phyloP scores from a whole-genome alignment of 75 land plant species.

The Cryptomeria japonica region DNA sequence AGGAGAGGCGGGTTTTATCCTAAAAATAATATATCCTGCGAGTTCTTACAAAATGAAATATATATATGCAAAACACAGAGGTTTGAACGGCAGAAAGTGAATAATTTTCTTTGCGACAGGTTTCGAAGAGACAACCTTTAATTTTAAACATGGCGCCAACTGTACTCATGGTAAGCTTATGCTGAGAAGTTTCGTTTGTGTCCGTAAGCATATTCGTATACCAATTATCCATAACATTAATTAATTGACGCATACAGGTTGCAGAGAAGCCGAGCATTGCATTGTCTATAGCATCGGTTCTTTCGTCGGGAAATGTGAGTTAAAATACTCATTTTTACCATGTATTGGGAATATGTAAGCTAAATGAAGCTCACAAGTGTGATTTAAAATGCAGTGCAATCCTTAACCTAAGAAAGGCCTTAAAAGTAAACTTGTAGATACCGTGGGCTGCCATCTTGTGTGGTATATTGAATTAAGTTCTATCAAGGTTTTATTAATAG shows the following conservation, averaged over 20 bases:
- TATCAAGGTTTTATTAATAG: background rate
- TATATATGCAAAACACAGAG: background rate
- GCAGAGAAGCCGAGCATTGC: conserved; percentile 99
- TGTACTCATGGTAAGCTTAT: conserved; percentile 55
- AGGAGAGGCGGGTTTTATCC: background rate
- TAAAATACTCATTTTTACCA: background rate
- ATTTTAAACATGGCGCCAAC: conserved; percentile 37
- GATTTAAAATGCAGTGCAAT: background rate
- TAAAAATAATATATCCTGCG: background rate
- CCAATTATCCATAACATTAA: background rate
- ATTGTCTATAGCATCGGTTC: conserved; percentile 64
- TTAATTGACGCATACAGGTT: conserved; percentile 44
- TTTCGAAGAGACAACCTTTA: background rate
- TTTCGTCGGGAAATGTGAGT: conserved; percentile 75
- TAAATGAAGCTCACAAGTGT: background rate
- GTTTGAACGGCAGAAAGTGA: background rate
- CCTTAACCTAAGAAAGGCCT: background rate
- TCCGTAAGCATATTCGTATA: background rate
- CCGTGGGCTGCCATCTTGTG: background rate
- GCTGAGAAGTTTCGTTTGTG: background rate
- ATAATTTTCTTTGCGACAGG: background rate
- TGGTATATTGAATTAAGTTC: background rate
- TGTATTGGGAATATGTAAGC: background rate
- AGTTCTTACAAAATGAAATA: background rate
- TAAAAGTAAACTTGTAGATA: background rate